phyloP scores from a whole-genome alignment of 306 rosid species.

The Dryas octopetala region DNA sequence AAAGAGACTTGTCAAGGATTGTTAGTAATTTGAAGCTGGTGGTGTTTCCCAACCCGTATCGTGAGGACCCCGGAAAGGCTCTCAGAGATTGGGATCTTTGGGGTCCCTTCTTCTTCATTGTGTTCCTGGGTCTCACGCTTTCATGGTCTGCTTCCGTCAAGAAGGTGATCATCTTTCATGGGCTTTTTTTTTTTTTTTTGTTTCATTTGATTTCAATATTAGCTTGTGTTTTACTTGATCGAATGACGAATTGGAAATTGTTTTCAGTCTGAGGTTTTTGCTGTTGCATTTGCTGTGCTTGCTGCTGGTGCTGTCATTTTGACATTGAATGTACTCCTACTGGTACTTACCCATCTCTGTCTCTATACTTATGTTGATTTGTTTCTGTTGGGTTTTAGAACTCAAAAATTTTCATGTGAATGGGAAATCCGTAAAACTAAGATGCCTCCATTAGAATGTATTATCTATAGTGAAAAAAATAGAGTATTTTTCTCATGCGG shows the following conservation, averaged over 20 bases:
- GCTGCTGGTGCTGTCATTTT: slow-evolving; percentile 94
- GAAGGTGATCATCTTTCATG: slow-evolving; percentile 48
- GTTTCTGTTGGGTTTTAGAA: background rate
- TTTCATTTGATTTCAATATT: background rate
- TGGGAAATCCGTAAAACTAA: background rate
- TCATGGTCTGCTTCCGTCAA: slow-evolving; percentile 99
- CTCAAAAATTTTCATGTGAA: background rate
- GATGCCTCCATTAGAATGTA: background rate
- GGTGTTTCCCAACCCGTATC: slow-evolving; percentile 90
- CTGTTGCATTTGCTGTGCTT: slow-evolving; percentile 96
- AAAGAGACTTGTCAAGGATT: slow-evolving; percentile 89
- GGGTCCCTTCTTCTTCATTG: slow-evolving; percentile 99
- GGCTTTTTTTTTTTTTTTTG: background rate
- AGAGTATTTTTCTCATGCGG: background rate
- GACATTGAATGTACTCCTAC: slow-evolving; percentile 93
- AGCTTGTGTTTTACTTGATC: background rate
- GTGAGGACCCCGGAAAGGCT: slow-evolving; percentile 98
- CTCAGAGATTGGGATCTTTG: slow-evolving; percentile 98
- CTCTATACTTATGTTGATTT: slow-evolving; percentile 7
- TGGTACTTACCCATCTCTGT: slow-evolving; percentile 56
- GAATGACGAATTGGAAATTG: background rate
- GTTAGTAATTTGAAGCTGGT: slow-evolving; percentile 92
- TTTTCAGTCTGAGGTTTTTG: slow-evolving; percentile 91
- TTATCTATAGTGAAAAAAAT: background rate
- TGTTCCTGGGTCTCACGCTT: slow-evolving; percentile 80